Percentiles rank a stretch among this genome's conserved stretches.
These are phyloP conservation scores for Saitozyma sp. DNA, from an alignment of 768 basidiomycete species.

Conservation along the genomic window DNA sequence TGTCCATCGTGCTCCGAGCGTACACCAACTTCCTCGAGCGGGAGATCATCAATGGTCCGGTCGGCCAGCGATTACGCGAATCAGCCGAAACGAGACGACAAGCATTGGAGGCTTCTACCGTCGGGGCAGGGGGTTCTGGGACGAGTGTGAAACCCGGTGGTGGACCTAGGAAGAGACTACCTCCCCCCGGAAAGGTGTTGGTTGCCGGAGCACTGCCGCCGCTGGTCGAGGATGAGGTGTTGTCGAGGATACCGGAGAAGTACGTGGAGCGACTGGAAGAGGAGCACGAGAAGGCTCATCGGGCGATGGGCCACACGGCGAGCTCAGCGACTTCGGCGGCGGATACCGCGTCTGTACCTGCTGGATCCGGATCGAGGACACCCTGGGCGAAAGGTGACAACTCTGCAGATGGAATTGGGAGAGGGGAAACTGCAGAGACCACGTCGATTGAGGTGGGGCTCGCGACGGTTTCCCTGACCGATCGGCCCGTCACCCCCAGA, in stretches of 20 bases:
- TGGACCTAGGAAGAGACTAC: neutral
- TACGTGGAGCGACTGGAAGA: slow-evolving; percentile 44
- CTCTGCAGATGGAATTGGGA: neutral
- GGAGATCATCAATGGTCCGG: slow-evolving; percentile 27
- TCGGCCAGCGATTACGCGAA: slow-evolving; percentile 19
- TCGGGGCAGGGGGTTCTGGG: neutral
- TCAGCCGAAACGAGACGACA: slow-evolving; percentile 8
- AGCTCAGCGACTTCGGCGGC: neutral
- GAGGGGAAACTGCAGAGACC: neutral
- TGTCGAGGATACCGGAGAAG: slow-evolving; percentile 42
- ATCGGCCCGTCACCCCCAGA: slow-evolving; percentile 24
- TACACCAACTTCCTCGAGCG: slow-evolving; percentile 23
- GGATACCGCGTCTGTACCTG: neutral
- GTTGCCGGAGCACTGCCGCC: slow-evolving; percentile 35
- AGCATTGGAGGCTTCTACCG: neutral
- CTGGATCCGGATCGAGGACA: slow-evolving; percentile 5
- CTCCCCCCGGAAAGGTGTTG: slow-evolving; percentile 27
- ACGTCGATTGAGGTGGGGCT: slow-evolving; percentile 22
- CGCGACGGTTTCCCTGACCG: slow-evolving; percentile 33
- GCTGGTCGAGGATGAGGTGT: slow-evolving; percentile 32
- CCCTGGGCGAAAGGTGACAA: slow-evolving; percentile 10
- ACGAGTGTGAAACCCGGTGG: neutral
- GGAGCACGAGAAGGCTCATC: slow-evolving; percentile 37
- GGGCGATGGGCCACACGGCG: slow-evolving; percentile 9
- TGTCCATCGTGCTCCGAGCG: slow-evolving; percentile 13